Evolutionary conservation across 2,329 filamentous ascomycete genomes (phyloP).

Genomic region (Myrmaecium sp.): DNA sequence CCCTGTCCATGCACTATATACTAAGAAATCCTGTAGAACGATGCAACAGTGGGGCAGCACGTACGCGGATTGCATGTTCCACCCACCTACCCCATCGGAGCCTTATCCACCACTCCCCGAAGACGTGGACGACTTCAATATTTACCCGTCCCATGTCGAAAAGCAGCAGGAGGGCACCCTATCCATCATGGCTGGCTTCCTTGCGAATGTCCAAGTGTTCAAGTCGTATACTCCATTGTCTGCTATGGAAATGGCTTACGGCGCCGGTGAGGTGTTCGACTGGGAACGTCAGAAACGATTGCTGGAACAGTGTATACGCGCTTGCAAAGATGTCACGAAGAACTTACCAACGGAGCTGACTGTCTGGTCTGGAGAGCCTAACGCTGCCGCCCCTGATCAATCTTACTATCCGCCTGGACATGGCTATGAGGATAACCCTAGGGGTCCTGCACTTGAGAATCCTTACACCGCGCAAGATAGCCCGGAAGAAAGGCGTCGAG

Average conservation of each 20-base stretch:
- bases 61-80: constrained; percentile 55
- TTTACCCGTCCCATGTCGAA: constrained; percentile 53
- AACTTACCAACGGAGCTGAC: constrained; percentile 53
- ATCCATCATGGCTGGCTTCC: constrained; percentile 64
- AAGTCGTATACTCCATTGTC: constrained; percentile 63
- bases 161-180: constrained; percentile 50
- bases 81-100: constrained; percentile 57
- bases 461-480: constrained; percentile 1
- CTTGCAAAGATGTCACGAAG: constrained; percentile 51
- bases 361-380: constrained; percentile 23
- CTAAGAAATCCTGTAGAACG: constrained; percentile 32
- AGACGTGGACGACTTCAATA: constrained; percentile 72
- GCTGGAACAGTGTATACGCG: constrained; percentile 51
- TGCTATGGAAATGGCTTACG: constrained; percentile 69
- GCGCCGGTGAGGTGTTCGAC: constrained; percentile 56
- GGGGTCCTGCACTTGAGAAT: constrained; percentile 9
- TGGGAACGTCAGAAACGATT: constrained; percentile 64
- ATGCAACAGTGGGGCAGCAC: constrained; percentile 61
- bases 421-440: constrained; percentile 7
- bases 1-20: constrained; percentile 2
- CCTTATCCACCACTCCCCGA: constrained; percentile 65
- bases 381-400: constrained; percentile 8
- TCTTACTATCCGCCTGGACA: constrained; percentile 6
- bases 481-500: constrained; percentile 23
- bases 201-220: constrained; percentile 61